These are phyloP conservation scores for Cynanchum wilfordii DNA, from an alignment of 257 asterid genomes.

Conservation along the genomic window DNA sequence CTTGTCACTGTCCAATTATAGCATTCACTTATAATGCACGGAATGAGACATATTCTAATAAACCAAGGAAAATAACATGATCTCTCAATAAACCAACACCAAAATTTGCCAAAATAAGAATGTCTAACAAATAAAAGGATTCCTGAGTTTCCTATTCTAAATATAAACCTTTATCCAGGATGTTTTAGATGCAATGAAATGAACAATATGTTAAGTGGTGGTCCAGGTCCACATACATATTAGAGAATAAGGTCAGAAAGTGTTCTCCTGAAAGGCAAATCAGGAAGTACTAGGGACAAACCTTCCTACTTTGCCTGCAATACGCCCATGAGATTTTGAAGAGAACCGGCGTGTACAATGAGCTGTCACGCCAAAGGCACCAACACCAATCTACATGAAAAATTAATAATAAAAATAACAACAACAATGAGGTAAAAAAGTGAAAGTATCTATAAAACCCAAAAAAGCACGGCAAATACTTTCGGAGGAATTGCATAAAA, in stretches of 20 bases:
- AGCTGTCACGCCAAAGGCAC: slow-evolving; percentile 71
- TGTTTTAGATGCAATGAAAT: neutral
- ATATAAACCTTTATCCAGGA: neutral
- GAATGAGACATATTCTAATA: neutral
- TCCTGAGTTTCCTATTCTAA: neutral
- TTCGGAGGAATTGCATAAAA: neutral
- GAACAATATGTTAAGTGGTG: neutral
- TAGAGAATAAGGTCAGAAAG: neutral
- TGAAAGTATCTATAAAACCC: neutral
- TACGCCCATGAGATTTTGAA: slow-evolving; percentile 84
- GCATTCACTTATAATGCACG: neutral
- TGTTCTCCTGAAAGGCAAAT: neutral
- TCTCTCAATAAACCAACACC: neutral
- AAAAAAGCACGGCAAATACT: neutral
- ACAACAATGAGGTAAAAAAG: neutral
- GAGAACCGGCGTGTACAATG: slow-evolving; percentile 72
- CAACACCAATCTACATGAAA: slow-evolving; percentile 65
- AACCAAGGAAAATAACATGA: neutral
- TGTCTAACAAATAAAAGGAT: neutral
- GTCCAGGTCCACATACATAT: neutral
- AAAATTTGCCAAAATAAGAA: neutral
- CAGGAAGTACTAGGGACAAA: slow-evolving; percentile 21
- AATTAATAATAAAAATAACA: slow-evolving; percentile 12
- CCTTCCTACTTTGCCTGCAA: slow-evolving; percentile 89
- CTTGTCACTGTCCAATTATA: neutral